Evolutionary conservation across 768 basidiomycete genomes (phyloP), one percentile per base, ranked within the genome.

Genomic region (Dendrothele bispora): DNA sequence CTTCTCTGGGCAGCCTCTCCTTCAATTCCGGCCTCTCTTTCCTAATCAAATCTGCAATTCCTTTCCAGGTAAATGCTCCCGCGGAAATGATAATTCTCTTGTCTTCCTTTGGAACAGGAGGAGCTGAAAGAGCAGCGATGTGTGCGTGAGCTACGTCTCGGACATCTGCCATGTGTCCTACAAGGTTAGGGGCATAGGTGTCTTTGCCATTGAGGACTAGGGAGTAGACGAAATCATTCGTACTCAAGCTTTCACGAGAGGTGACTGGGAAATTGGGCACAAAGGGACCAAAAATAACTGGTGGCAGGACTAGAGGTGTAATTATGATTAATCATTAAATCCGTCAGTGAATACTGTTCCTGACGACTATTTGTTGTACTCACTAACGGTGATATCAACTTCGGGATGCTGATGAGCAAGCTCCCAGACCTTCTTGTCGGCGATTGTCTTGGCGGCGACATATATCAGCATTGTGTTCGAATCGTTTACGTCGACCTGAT

Each of bases 281-380:
- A 25, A 61, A 51, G 14, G 59, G 59, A 12, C 59, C 59, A 20
- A 48, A 55, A 27, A 57, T 29, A 37, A 46, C 57, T 12, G 58
- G 47, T 3, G 58, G 58, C 21, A 60, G 51, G 6, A 60, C 48
- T 50, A 21, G 12, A 10, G 10, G 10, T 32, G 10, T 32, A 10
- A n/a, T 32, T 32, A 10, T 10, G 27, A 17, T 14, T 22, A n/a
- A 4, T 22, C 15, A 22, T n/a, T 45, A 17, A 32, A 18, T 20
- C 14, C 1, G n/a, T 26, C 17, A 21, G 17, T 15, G 4, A 15
- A 21, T 12, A 30, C 1, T 10, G n/a, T n/a, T n/a, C n/a, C n/a
- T n/a, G n/a, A 30, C 14, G 24, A 15, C 7, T 5, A 17, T 2
- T 12, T 28, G 11, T 3, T 7, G 6, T 39, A n/a, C 18, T 45